Conservation (phyloP, 2,329 filamentous ascomycete genomes). For the Trichothecium roseum region DNA sequence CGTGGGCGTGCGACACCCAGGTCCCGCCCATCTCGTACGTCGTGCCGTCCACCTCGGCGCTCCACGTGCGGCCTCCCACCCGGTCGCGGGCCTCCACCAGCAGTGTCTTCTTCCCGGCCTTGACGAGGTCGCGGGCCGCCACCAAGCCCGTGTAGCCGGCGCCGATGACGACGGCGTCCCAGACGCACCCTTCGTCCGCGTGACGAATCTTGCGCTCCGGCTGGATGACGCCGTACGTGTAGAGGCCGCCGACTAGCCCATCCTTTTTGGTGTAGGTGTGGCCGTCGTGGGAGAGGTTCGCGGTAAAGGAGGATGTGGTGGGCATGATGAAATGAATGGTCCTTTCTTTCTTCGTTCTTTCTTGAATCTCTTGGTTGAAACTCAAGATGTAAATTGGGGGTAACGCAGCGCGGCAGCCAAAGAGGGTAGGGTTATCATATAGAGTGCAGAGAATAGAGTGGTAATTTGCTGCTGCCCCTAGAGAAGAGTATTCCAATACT, state of each 20-base stretch:
- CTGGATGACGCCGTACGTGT: neutral
- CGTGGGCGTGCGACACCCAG: slow-evolving; percentile 27
- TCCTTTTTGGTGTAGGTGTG: slow-evolving; percentile 4
- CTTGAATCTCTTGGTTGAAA: no score
- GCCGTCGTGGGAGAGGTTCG: slow-evolving; percentile 3
- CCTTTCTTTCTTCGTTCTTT: no score
- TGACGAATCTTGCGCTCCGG: slow-evolving; percentile 1
- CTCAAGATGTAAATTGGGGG: no score
- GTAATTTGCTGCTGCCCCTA: no score
- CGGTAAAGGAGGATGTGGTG: neutral
- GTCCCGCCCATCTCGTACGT: slow-evolving; percentile 31
- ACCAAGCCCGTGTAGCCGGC: slow-evolving; percentile 20
- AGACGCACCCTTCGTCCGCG: neutral
- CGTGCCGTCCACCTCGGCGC: slow-evolving; percentile 20
- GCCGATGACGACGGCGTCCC: slow-evolving; percentile 11
- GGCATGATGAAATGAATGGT: no score
- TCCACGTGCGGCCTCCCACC: slow-evolving; percentile 29
- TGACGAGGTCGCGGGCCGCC: slow-evolving; percentile 15
- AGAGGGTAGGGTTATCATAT: no score
- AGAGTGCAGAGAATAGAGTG: no score
- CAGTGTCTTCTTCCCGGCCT: slow-evolving; percentile 17
- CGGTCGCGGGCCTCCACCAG: slow-evolving; percentile 29
- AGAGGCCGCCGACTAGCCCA: slow-evolving; percentile 2
- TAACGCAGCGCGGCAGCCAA: no score
- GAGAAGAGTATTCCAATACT: no score